A percentile compares a stretch with the other conserved stretches of the same genome.
These are phyloP conservation scores for Kwoniella heveanensis DNA, from an alignment of 768 basidiomycete species.

Conservation along the genomic window DNA sequence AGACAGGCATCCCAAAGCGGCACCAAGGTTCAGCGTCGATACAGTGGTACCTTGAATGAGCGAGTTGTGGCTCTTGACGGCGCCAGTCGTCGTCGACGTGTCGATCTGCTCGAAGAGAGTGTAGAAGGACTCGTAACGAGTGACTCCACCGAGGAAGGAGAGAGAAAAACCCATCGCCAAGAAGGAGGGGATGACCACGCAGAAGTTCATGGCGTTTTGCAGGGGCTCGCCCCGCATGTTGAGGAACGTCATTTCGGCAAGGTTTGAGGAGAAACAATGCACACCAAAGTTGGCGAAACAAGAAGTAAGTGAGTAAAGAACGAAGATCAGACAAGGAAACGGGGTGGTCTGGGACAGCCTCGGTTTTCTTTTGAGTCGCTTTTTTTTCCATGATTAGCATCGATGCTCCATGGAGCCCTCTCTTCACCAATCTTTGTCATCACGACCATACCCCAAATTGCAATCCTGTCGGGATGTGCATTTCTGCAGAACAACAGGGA, in stretches of 20 bases:
- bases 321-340: too few relatives aligned
- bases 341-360: too few relatives aligned
- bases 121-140: slow-evolving; percentile 27
- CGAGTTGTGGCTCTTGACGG: slow-evolving; percentile 27
- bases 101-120: slow-evolving; percentile 26
- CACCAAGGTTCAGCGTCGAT: slow-evolving; percentile 29
- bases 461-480: not conserved
- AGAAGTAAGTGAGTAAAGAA: too few relatives aligned
- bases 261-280: too few relatives aligned
- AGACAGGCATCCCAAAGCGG: slow-evolving; percentile 25
- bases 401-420: slow-evolving; percentile 1
- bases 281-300: too few relatives aligned
- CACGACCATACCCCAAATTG: not conserved
- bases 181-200: slow-evolving; percentile 30
- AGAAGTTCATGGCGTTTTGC: slow-evolving; percentile 29
- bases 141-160: slow-evolving; percentile 27
- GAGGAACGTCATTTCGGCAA: not conserved
- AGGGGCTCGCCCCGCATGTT: slow-evolving; percentile 18
- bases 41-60: slow-evolving; percentile 27
- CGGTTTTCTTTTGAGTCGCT: not conserved
- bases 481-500: not conserved
- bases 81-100: slow-evolving; percentile 22
- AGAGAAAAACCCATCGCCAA: slow-evolving; percentile 31
- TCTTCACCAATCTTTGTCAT: not conserved
- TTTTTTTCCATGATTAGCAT: not conserved